phyloP scores from a whole-genome alignment of 75 land plant genomes.

The Selaginella tamariscina region DNA sequence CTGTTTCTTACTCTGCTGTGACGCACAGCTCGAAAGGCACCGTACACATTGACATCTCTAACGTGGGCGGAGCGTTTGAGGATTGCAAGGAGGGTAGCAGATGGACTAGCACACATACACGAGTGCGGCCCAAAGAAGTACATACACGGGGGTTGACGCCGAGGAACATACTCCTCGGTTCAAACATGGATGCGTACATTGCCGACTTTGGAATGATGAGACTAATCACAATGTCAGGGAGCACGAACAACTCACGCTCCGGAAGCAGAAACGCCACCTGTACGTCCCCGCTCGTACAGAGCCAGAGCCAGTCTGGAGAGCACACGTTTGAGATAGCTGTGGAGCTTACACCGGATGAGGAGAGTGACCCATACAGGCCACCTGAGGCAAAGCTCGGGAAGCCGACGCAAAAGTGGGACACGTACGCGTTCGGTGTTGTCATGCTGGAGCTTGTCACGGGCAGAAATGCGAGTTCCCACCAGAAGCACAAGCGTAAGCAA shows the following conservation, averaged over 20 bases:
- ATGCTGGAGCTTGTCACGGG: constrained; percentile 63
- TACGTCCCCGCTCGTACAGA: no score
- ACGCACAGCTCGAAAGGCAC: neutral
- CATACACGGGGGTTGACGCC: neutral
- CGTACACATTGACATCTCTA: neutral
- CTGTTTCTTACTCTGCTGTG: neutral
- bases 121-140: neutral
- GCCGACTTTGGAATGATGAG: neutral
- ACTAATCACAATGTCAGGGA: neutral
- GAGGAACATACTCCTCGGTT: neutral
- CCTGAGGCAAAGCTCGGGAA: constrained; percentile 46
- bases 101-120: neutral
- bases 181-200: neutral
- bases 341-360: no score
- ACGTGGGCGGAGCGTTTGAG: neutral
- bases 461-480: constrained; percentile 2
- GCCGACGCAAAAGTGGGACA: constrained; percentile 77
- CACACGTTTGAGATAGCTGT: no score
- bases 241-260: neutral
- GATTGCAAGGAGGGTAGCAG: neutral
- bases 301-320: no score
- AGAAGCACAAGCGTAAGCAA: neutral
- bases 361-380: constrained; percentile 34
- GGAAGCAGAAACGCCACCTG: neutral
- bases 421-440: constrained; percentile 64